Base-by-base conservation (phyloP, 1,284 basidiomycete genomes). In the Porodaedalea pini region DNA sequence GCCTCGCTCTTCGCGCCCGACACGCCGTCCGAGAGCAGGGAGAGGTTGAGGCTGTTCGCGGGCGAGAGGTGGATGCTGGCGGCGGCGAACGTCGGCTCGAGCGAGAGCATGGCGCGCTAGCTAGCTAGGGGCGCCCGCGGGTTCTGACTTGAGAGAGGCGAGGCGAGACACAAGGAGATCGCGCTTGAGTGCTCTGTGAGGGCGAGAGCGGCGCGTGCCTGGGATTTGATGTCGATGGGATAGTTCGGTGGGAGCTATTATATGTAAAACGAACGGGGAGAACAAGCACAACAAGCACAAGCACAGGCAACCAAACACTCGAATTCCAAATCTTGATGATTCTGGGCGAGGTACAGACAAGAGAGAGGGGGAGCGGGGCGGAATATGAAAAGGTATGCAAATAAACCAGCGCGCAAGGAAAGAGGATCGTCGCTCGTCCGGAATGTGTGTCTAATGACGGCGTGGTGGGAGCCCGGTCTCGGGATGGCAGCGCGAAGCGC, bases 41-140 rank as follows among this genome's bases (percentile, higher is more conserved):
- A 17, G 23, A 23, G n/a, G 10, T 54, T 21, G 7, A 17, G 27
- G 53, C 41, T 36, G n/a, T 15, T 41, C 29, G 5, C 45, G 21
- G 34, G 44, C 27, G 53, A 21, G 29, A 6, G 41, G 41, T 13
- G 32, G 53, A 21, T 23, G 15, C 32, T 29, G 6, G 53, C 19
- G 32, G 41, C 25, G 19, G 27, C 6, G 53, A 45, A 48, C 44
- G 44, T 25, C 21, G 34, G 41, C 21, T 48, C 41, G 29, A 54
- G 21, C 23, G 41, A 34, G 40, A 52, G 51, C 51, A 52, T 52
- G 45, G 25, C 44, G 44, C 44, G n/a, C 45, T 44, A 44, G 27
- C 25, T 11, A 29, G 29, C 45, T 47, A 31, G 45, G n/a, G 25
- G 45, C 25, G 25, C 25, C 25, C 7, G 6, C 29, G 19, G 6